Evolutionary conservation across 306 rosid species (phyloP), one percentile per base, ranked within the genome.

Genomic region (Crotalaria pallida): DNA sequence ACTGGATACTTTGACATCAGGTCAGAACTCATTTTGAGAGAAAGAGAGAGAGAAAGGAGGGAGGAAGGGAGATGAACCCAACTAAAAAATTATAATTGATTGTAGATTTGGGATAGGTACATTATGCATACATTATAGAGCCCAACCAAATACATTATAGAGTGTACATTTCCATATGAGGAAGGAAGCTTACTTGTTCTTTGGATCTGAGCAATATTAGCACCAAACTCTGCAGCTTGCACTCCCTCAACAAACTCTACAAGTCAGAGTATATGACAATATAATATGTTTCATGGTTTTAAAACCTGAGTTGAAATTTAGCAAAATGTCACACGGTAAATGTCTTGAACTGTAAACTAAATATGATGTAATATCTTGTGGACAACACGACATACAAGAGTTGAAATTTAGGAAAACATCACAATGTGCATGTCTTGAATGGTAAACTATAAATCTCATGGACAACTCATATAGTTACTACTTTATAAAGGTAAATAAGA

Each of bases 131-230:
- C 55, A 29, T n/a, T n/a, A n/a, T n/a, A n/a, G n/a, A 9, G 34
- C 63, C 60, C 67, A 26, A 23, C 38, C 38, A 67, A 27, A 40
- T 40, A 68, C 38, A 36, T 49, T 16, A 41, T n/a, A n/a, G 38
- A 51, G 40, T 29, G 36, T 56, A 23, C 38, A 67, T 44, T 48
- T 81, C 27, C 19, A 69, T 24, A 33, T 17, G 62, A 57, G 34
- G 77, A 74, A 79, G 60, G 69, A 75, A 77, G 71, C 87, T 76
- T 78, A 94, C 98, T 47, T 90, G 98, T 77, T 84, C 89, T 82
- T 72, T 71, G 67, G 92, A 85, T 88, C 96, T 87, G 86, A 90
- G 81, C 79, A 82, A 84, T 76, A 85, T 58, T 31, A 94, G 74
- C 49, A 66, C 81, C 80, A 94, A 72, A 76, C 79, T 80, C 80